These are phyloP conservation scores for Cicer cuneatum DNA, from an alignment of 306 rosid genomes.

Conservation along the genomic window DNA sequence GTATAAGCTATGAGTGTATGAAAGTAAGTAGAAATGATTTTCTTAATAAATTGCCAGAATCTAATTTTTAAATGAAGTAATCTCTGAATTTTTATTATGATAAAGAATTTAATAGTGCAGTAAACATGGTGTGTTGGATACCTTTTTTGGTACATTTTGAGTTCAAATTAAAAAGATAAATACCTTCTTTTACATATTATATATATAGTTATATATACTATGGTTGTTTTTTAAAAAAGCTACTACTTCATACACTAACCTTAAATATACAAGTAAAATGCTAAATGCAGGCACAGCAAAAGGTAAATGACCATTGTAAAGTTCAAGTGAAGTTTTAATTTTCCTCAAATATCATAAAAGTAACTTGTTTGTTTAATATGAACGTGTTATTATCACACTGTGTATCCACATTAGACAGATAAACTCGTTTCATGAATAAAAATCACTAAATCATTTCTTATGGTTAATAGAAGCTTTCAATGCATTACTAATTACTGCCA, in stretches of 20 bases:
- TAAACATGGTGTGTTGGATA: neutral
- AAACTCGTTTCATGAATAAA: neutral
- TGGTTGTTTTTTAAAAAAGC: neutral
- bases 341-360: no score
- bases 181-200: neutral
- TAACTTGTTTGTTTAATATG: neutral
- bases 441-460: constrained; percentile 5
- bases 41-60: neutral
- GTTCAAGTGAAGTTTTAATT: neutral
- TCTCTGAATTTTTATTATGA: neutral
- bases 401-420: neutral
- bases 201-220: neutral
- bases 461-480: neutral
- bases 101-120: neutral
- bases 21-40: neutral
- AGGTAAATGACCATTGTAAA: neutral
- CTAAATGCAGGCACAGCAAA: neutral
- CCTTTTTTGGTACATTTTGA: neutral
- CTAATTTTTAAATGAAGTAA: neutral
- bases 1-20: neutral
- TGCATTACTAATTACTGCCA: neutral
- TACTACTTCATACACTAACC: neutral
- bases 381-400: neutral
- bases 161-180: neutral
- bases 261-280: neutral